Conservation (phyloP, 228 moss, liverwort and hornwort genomes). For the Sphagnum magellanicum region DNA sequence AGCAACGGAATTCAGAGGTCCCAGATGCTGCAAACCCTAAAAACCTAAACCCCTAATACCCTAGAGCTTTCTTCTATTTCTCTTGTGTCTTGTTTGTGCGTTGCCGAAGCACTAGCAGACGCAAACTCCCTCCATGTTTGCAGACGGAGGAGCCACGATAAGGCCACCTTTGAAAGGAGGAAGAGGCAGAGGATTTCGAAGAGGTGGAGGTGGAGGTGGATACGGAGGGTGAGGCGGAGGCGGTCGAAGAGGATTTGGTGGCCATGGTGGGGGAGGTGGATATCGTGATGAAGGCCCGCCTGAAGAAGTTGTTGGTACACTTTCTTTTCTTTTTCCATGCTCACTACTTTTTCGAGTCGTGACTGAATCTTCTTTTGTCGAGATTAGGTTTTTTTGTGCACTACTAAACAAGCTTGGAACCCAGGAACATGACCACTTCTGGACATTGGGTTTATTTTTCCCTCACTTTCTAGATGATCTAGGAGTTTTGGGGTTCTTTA, state of each 20-base stretch:
- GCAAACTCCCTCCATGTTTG: neutral
- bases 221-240: conserved; percentile 45
- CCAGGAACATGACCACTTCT: too few species aligned
- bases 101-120: neutral
- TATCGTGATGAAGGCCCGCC: conserved; percentile 86
- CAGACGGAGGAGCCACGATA: conserved; percentile 20
- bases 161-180: conserved; percentile 80
- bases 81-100: neutral
- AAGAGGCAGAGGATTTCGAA: conserved; percentile 39
- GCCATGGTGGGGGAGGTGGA: conserved; percentile 51
- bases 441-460: too few species aligned
- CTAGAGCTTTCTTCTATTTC: neutral
- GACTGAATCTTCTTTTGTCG: too few species aligned
- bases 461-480: too few species aligned
- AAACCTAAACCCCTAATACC: neutral
- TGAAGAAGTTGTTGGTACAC: conserved; percentile 72
- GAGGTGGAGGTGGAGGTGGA: conserved; percentile 38
- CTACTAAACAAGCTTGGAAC: too few species aligned
- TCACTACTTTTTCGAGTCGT: neutral
- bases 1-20: neutral
- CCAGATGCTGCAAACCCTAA: neutral
- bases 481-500: too few species aligned
- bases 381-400: too few species aligned
- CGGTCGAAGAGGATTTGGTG: conserved; percentile 24
- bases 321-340: neutral